Percentiles rank a stretch among this genome's conserved stretches.
Evolutionary conservation across 2,329 filamentous ascomycete genomes (phyloP).

Genomic region (Colletotrichum cordylinicola): DNA sequence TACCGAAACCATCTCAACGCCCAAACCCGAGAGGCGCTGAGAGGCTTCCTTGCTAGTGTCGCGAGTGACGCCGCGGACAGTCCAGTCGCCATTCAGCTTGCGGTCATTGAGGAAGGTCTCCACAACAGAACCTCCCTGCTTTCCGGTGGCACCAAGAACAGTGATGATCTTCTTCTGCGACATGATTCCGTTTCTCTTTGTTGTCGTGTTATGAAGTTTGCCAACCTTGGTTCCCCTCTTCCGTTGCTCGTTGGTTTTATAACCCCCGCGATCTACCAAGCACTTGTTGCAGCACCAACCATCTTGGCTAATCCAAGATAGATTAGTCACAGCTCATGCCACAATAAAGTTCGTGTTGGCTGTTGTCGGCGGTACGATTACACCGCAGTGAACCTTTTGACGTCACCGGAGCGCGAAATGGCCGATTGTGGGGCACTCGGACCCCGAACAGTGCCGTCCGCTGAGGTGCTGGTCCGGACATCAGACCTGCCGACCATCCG

Average conservation of each 20-base stretch:
- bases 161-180: slow-evolving; percentile 50
- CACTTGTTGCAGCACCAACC: rapidly evolving
- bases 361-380: neutral
- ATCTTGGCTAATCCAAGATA: rapidly evolving
- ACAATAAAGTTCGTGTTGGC: rapidly evolving
- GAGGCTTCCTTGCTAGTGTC: slow-evolving; percentile 47
- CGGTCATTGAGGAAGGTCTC: slow-evolving; percentile 41
- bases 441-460: neutral
- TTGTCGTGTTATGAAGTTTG: neutral
- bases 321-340: neutral
- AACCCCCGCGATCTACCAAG: rapidly evolving
- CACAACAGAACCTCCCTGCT: slow-evolving; percentile 64
- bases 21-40: slow-evolving; percentile 46
- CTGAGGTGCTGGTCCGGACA: neutral
- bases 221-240: neutral
- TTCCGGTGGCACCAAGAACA: slow-evolving; percentile 64
- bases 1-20: slow-evolving; percentile 55
- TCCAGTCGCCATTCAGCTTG: slow-evolving; percentile 49
- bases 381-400: neutral
- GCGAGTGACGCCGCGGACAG: slow-evolving; percentile 63
- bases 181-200: neutral
- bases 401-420: neutral
- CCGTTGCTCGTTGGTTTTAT: neutral
- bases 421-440: neutral
- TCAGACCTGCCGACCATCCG: neutral